Evolutionary conservation across 2,329 filamentous ascomycete species (phyloP), one percentile per base, ranked within the genome.

Genomic region (Berkeleyomyces basicola): DNA sequence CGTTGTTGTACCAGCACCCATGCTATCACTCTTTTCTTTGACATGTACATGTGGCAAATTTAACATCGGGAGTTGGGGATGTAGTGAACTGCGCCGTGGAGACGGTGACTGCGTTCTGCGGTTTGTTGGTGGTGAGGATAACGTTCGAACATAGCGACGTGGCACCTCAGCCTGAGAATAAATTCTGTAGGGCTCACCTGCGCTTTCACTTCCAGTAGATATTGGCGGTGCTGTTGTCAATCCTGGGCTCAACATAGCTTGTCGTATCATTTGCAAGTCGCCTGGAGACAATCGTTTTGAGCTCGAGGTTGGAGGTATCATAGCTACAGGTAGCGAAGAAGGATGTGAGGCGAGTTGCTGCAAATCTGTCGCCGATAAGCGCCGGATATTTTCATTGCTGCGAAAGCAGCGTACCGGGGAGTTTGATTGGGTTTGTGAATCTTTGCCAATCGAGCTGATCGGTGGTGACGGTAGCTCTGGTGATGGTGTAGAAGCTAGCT

Each of bases 321-420:
- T 49, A 71, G 71, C 2, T 66, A 84, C 70, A 10, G 82, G 82
- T 1, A 85, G 72, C 0, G 82, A 84, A 37, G 82, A 79, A 4
- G 81, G 80, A 1, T 79, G 76, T 37, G 76, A 77, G 11, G 79
- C 78, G 64, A 85, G 71, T 64, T 81, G 78, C 61, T 82, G 78
- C 69, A 85, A 82, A 67, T 83, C 79, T 44, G 75, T 78, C 6
- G 79, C 79, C 0, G 82, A 82, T 36, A 85, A 73, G 44, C 80
- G 77, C 62, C 79, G 76, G 57, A 82, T 71, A 58, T 73, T 76
- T 65, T 77, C 78, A 49, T 73, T 70, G 65, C 72, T 74, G 40
- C 59, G 33, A 37, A 53, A 37, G 6, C 31, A 53, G 9, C 49
- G 49, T 37, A 33, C 5, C 11, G 59, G 37, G 37, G 59, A 4